These are phyloP conservation scores for Tuber microsphaerosporum DNA, from an alignment of 495 filamentous ascomycete species.

Conservation along the genomic window DNA sequence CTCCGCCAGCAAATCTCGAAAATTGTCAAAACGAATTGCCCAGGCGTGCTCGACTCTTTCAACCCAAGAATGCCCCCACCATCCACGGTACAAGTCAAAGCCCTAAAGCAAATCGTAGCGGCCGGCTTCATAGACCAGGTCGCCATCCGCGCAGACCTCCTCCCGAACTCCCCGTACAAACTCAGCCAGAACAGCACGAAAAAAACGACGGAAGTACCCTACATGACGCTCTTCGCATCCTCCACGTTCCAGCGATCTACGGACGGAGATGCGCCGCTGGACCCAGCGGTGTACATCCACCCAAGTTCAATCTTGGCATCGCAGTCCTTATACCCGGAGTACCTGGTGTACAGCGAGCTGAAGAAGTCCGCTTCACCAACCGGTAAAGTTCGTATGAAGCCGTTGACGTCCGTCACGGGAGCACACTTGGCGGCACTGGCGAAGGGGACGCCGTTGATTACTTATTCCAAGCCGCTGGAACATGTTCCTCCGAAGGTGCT, in stretches of 20 bases:
- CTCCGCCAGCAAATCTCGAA: slow-evolving; percentile 74
- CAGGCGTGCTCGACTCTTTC: slow-evolving; percentile 57
- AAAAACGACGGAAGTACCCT: slow-evolving; percentile 80
- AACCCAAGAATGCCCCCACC: slow-evolving; percentile 61
- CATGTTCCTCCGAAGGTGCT: slow-evolving; percentile 51
- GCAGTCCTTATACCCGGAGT: slow-evolving; percentile 68
- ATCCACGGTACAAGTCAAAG: slow-evolving; percentile 62
- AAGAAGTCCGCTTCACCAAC: slow-evolving; percentile 54
- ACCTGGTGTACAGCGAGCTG: slow-evolving; percentile 79
- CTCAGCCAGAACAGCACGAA: slow-evolving; percentile 56
- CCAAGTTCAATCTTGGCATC: slow-evolving; percentile 71
- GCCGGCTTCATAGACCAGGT: slow-evolving; percentile 94
- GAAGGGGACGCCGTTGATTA: slow-evolving; percentile 74
- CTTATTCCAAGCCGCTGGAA: slow-evolving; percentile 86
- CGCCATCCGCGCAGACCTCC: slow-evolving; percentile 82
- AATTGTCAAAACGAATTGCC: slow-evolving; percentile 68
- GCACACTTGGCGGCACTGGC: slow-evolving; percentile 71
- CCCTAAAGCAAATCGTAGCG: slow-evolving; percentile 81
- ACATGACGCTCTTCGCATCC: slow-evolving; percentile 75
- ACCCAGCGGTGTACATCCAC: slow-evolving; percentile 71
- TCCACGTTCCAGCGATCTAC: slow-evolving; percentile 45
- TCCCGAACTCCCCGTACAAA: slow-evolving; percentile 64
- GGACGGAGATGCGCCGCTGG: slow-evolving; percentile 36
- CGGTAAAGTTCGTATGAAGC: slow-evolving; percentile 74
- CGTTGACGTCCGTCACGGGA: slow-evolving; percentile 68